Base-by-base conservation (phyloP, 225 moss, liverwort and hornwort species). In the Neckera pumila region DNA sequence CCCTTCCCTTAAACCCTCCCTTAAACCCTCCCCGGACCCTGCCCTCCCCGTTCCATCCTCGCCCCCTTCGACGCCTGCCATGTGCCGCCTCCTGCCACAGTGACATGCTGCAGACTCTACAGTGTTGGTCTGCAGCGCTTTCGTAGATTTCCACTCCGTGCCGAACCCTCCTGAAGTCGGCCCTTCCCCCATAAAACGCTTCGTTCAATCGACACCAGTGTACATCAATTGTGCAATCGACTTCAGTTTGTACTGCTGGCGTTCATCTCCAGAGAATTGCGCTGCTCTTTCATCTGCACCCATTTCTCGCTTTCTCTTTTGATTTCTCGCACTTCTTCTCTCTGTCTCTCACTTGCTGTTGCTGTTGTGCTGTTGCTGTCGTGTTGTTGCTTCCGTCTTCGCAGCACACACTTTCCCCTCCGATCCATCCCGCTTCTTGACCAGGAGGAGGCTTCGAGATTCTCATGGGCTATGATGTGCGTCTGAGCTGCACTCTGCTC, bases 141-240 rank as follows among this genome's bases (percentile, higher is more conserved):
- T 5, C 13, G 8, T 4, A 8, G 8, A 9, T 23, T 14, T 38
- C 2, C n/a, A n/a, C 20, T 21, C 3, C 4, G 3, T 23, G 9
- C 14, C 2, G 3, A 26, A 42, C 9, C 27, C 42, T 42, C 23
- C 33, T 76, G 13, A 34, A 51, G 36, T 22, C 15, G 14, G 34
- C 14, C 3, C 72, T 21, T 36, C 6, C n/a, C 23, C 16, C 4
- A 26, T 17, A 25, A 11, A 57, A 2, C 2, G 5, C 82, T 36
- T 12, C 12, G 12, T 36, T 49, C 36, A 26, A 11, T 56, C 16
- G 4, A 4, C 0, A 26, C 1, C 16, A 7, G 10, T 17, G 78
- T 7, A 6, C 7, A 14, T 25, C 17, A 2, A 23, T 4, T 26
- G 15, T 17, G 57, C 25, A 11, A 16, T 57, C 7, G 12, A 2